Percentiles rank a stretch among this genome's conserved stretches.
These are phyloP conservation scores for Arthrocladium fulminans DNA, from an alignment of 2,329 filamentous ascomycete genomes.

Conservation along the genomic window DNA sequence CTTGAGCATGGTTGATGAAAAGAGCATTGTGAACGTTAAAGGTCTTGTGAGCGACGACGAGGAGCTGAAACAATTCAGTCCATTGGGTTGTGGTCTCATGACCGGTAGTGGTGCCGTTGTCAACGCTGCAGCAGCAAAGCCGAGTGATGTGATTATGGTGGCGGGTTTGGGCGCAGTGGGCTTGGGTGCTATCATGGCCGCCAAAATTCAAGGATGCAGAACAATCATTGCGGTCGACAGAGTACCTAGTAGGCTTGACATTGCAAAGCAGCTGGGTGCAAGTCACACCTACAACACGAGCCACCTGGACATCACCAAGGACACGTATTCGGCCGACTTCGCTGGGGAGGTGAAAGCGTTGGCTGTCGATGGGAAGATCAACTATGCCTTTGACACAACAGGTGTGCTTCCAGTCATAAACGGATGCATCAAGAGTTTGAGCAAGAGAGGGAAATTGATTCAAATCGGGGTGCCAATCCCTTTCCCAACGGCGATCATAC, in stretches of 20 bases:
- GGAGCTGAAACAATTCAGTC: slow-evolving; percentile 35
- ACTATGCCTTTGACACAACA: slow-evolving; percentile 44
- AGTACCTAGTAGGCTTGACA: slow-evolving; percentile 28
- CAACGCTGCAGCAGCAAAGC: slow-evolving; percentile 32
- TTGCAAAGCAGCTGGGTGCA: slow-evolving; percentile 34
- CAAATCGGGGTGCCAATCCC: slow-evolving; percentile 43
- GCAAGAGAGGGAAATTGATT: slow-evolving; percentile 41
- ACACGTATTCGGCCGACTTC: slow-evolving; percentile 21
- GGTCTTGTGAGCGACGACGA: slow-evolving; percentile 27
- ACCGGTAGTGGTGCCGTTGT: slow-evolving; percentile 37
- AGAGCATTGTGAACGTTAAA: slow-evolving; percentile 36
- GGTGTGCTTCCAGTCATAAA: slow-evolving; percentile 37
- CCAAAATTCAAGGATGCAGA: slow-evolving; percentile 34
- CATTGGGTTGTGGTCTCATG: slow-evolving; percentile 40
- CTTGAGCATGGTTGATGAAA: slow-evolving; percentile 32
- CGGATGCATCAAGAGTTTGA: slow-evolving; percentile 35
- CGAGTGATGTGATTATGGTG: slow-evolving; percentile 33
- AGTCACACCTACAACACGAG: slow-evolving; percentile 24
- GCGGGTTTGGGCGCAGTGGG: slow-evolving; percentile 42
- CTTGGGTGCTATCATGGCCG: slow-evolving; percentile 40
- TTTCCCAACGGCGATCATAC: slow-evolving; percentile 35
- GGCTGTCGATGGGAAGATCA: slow-evolving; percentile 33
- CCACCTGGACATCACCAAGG: slow-evolving; percentile 28
- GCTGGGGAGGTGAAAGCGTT: slow-evolving; percentile 30
- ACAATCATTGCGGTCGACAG: slow-evolving; percentile 37